Base-by-base conservation (phyloP, 495 filamentous ascomycete genomes). In the Neurospora hispaniola region DNA sequence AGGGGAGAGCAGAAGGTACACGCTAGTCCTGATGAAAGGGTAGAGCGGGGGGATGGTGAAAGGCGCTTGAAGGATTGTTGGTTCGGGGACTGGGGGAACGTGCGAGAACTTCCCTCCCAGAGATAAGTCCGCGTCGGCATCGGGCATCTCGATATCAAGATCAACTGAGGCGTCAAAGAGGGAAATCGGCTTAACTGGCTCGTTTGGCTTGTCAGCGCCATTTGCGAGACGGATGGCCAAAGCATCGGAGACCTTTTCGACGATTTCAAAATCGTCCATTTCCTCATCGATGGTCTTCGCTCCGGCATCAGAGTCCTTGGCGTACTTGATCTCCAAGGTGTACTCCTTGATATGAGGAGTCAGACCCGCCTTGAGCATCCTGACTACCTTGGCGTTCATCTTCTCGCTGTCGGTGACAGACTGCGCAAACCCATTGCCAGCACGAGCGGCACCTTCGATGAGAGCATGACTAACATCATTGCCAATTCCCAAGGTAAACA, bases 401-500 rank as follows among this genome's bases (percentile, higher is more conserved):
- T 86, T 85, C 72, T 92, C 90, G 11, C 82, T 80, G 38, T 84
- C 77, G 7, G 82, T 82, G 0, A 92, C 90, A 0, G 85, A 76
- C 78, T 92, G 90, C 1, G 88, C 82, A 74, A 92, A 91, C 9
- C 91, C 91, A 75, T 89, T 89, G 5, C 90, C 90, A 41, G 89
- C 89, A 54, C 85, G 81, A 1, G 90, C 88, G 59, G 92, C 82
- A 2, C 91, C 91, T 71, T 93, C 90, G 43, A 93, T 87, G 4
- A 94, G 81, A 2, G 88, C 76, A 76, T 90, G 88, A 43, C 88
- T 91, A 14, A 88, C 89, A 10, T 77, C 81, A 69, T 80, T 75
- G 1, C 91, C 91, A 76, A 93, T 89, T 4, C 90, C 91, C 5
- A 93, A 81, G 5, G 89, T 84, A 72, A 92, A 93, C 48, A 92